These are phyloP conservation scores for Neohortaea acidophila DNA, from an alignment of 495 filamentous ascomycete species.

Conservation along the genomic window DNA sequence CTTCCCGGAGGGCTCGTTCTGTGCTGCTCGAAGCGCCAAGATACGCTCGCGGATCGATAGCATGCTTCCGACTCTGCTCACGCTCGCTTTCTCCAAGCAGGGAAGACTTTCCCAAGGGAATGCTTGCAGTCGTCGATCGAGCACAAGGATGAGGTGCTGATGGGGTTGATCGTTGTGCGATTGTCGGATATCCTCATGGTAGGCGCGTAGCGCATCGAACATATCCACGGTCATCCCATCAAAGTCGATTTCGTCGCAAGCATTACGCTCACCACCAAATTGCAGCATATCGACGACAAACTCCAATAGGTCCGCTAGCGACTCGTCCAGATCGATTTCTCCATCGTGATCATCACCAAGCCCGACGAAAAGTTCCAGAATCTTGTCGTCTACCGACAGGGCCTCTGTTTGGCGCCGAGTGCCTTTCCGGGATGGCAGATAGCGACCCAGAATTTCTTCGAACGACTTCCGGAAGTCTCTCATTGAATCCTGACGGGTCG, in stretches of 20 bases:
- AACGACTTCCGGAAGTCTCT: slow-evolving; percentile 62
- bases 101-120: slow-evolving; percentile 96
- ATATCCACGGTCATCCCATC: slow-evolving; percentile 68
- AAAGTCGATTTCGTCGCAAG: slow-evolving; percentile 95
- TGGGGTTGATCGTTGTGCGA: slow-evolving; percentile 25
- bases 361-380: slow-evolving; percentile 77
- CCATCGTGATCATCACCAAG: slow-evolving; percentile 55
- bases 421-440: slow-evolving; percentile 75
- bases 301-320: slow-evolving; percentile 75
- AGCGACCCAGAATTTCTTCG: slow-evolving; percentile 64
- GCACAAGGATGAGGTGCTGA: slow-evolving; percentile 74
- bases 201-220: slow-evolving; percentile 59
- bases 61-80: slow-evolving; percentile 73
- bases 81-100: slow-evolving; percentile 60
- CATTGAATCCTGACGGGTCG: slow-evolving; percentile 43
- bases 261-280: slow-evolving; percentile 90
- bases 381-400: slow-evolving; percentile 56
- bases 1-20: slow-evolving; percentile 30
- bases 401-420: slow-evolving; percentile 30
- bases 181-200: slow-evolving; percentile 42
- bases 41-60: slow-evolving; percentile 60
- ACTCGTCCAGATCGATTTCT: slow-evolving; percentile 62
- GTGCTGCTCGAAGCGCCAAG: slow-evolving; percentile 23
- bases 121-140: slow-evolving; percentile 75
- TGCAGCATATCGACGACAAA: slow-evolving; percentile 94